Evolutionary conservation across 2,329 filamentous ascomycete genomes (phyloP).

Genomic region (Ophiocordyceps unilateralis): DNA sequence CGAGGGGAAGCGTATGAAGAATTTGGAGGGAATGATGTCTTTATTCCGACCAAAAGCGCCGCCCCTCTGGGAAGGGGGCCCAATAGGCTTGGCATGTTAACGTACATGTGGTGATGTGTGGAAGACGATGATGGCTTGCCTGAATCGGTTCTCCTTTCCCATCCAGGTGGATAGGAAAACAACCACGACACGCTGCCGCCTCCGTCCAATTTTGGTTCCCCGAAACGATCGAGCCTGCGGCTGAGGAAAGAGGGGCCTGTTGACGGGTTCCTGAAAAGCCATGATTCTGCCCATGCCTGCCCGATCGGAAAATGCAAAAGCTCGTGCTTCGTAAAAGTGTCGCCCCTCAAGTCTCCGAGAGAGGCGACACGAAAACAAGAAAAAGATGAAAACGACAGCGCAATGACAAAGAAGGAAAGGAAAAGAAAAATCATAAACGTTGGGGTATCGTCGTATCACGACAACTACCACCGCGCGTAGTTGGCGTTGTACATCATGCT

Average conservation of each 20-base stretch:
- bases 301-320: conserved; percentile 14
- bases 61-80: conserved; percentile 11
- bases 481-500: conserved; percentile 68
- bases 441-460: conserved; percentile 6
- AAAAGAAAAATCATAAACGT: conserved; percentile 4
- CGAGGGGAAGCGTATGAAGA: conserved; percentile 17
- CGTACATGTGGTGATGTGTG: conserved; percentile 43
- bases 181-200: conserved; percentile 4
- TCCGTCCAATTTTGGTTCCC: conserved; percentile 7
- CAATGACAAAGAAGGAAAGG: too few relatives aligned
- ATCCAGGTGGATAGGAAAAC: conserved; percentile 4
- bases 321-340: conserved; percentile 11
- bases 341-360: conserved; percentile 6
- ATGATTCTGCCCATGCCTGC: conserved; percentile 8
- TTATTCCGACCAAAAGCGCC: conserved; percentile 24
- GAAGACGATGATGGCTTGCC: conserved; percentile 58
- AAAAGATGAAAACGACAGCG: background rate
- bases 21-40: conserved; percentile 17
- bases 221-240: conserved; percentile 12
- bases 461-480: conserved; percentile 48
- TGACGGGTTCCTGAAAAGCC: conserved; percentile 9
- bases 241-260: conserved; percentile 11
- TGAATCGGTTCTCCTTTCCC: conserved; percentile 22
- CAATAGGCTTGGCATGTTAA: conserved; percentile 30
- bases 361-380: conserved; percentile 2